Evolutionary conservation across 2,329 filamentous ascomycete genomes (phyloP), one percentile per base, ranked within the genome.

Genomic region (Colletotrichum eleusines): DNA sequence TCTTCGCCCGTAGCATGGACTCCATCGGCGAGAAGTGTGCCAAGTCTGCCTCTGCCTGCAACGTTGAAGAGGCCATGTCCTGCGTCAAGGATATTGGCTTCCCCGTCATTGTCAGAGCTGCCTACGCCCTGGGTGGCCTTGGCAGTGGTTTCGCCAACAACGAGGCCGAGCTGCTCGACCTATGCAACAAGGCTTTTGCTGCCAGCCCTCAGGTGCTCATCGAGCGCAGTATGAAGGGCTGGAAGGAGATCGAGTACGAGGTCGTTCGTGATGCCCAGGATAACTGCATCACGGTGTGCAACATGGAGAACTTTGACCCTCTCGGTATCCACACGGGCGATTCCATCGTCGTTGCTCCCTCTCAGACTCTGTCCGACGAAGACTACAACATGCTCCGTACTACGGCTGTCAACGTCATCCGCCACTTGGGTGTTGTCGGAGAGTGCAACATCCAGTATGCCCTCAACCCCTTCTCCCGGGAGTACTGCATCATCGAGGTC

Each of bases 261-360:
- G 96, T 98, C 73, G 96, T 99, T 50, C 92, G 96, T 77, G 96
- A 98, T 85, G 92, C 91, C 68, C 91, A 94, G 76, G 95, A 99
- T 84, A 98, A 98, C 87, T 99, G 96, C 81, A 98, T 99, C 80
- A 99, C 96, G 8, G 96, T 99, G 73, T 99, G 96, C 82, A 99
- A 99, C 86, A 98, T 99, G 96, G 96, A 99, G 85, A 99, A 99
- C 84, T 99, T 99, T 78, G 96, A 99, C 81, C 96, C 96, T 66
- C 90, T 99, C 1, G 96, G 96, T 77, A 98, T 98, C 73, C 96
- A 98, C 79, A 99, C 96, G 3, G 96, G 96, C 81, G 96, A 99
- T 80, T 98, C 95, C 16, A 98, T 99, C 75, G 96, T 99, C 63
- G 96, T 99, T 57, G 96, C 96, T 11, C 96, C 96, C 50, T 98